Percentiles rank a stretch among this genome's conserved stretches.
These are phyloP conservation scores for Mytilinidion resinicola DNA, from an alignment of 495 filamentous ascomycete species.

Conservation along the genomic window DNA sequence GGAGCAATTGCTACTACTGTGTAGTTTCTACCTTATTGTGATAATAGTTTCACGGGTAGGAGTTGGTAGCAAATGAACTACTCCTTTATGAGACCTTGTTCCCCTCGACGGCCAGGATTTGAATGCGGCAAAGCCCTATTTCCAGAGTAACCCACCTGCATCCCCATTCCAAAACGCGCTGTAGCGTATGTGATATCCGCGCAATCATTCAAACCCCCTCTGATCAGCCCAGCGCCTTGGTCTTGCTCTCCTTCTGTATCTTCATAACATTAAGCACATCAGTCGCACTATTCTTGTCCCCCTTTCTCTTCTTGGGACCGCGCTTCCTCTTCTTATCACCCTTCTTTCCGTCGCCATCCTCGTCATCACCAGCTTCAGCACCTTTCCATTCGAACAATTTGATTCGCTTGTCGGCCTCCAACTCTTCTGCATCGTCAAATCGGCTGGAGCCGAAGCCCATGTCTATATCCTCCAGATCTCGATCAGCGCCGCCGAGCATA, in stretches of 20 bases:
- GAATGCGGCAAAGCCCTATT: no score
- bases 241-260: constrained; percentile 45
- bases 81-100: no score
- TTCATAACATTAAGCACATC: constrained; percentile 81
- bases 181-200: no score
- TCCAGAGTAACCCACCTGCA: no score
- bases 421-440: constrained; percentile 76
- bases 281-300: constrained; percentile 69
- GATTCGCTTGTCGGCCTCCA: constrained; percentile 48
- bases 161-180: no score
- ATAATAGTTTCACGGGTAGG: not conserved
- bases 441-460: constrained; percentile 86
- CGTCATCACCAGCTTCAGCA: constrained; percentile 43
- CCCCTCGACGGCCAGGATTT: no score
- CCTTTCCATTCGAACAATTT: constrained; percentile 59
- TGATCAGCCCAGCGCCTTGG: not conserved
- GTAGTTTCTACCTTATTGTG: not conserved
- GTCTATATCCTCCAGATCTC: constrained; percentile 90
- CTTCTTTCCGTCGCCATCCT: constrained; percentile 41
- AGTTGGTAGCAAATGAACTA: not conserved
- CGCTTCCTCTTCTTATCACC: constrained; percentile 65
- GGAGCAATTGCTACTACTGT: not conserved
- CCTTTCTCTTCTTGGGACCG: constrained; percentile 79
- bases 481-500: constrained; percentile 67
- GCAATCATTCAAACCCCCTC: no score